A percentile compares a stretch with the other conserved stretches of the same genome.
Evolutionary conservation across 345 rosid genomes (phyloP).

Genomic region (Bruguiera parviflora): DNA sequence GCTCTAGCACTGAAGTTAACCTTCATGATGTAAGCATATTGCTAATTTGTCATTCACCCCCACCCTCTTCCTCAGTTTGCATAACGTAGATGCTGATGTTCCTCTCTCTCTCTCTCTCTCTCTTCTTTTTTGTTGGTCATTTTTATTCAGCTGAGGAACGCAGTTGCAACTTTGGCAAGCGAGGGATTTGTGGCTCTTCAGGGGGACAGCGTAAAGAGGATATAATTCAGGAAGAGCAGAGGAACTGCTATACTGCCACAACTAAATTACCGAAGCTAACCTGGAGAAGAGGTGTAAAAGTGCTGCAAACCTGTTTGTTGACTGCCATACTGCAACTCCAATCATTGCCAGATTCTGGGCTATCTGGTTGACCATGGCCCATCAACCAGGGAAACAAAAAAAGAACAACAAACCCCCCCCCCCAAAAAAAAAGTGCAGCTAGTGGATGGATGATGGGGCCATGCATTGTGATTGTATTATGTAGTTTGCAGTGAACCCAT

Average conservation of each 20-base stretch:
- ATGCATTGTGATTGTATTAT: too few relatives aligned
- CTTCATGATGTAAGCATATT: slow-evolving; percentile 64
- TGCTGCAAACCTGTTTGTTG: too few relatives aligned
- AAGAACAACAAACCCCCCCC: too few relatives aligned
- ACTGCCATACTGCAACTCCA: too few relatives aligned
- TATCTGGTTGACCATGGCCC: too few relatives aligned
- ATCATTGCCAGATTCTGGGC: too few relatives aligned
- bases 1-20: slow-evolving; percentile 57
- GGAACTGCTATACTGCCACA: not conserved
- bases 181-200: slow-evolving; percentile 66
- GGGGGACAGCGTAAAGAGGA: slow-evolving; percentile 74
- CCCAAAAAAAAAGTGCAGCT: too few relatives aligned
- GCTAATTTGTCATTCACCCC: not conserved
- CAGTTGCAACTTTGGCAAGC: slow-evolving; percentile 57
- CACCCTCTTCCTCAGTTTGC: not conserved
- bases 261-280: not conserved
- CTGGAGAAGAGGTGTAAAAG: not conserved
- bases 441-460: too few relatives aligned
- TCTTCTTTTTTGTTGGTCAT: not conserved
- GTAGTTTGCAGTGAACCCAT: too few relatives aligned
- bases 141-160: slow-evolving; percentile 60
- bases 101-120: not conserved
- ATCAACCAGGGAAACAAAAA: too few relatives aligned
- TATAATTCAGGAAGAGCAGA: slow-evolving; percentile 23
- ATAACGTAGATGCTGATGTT: not conserved